Evolutionary conservation across 345 rosid genomes (phyloP), one percentile per base, ranked within the genome.

Genomic region (Cardiospermum halicacabum): DNA sequence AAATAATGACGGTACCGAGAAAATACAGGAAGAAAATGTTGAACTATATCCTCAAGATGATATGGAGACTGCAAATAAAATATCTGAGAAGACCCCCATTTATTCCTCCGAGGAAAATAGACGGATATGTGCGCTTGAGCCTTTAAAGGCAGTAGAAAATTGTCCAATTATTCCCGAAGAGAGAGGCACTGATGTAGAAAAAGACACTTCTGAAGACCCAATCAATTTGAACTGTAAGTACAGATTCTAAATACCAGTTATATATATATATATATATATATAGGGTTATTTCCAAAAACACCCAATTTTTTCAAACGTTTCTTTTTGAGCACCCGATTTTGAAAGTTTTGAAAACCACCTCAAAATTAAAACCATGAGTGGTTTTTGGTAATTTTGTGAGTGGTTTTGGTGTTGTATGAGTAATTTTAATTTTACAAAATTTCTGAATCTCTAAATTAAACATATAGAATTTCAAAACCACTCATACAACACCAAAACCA

Each of bases 221-320:
- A 25, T 25, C 49, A 59, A 43, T 71, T 42, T 39, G 51, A 56
- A 48, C 45, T 48, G 75, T 54, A 11, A 66, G 55, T 18, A 42
- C 40, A 26, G 13, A 16, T 49, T 24, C 22, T 7, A 42, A 22
- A 11, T 53, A 39, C 36, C 50, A 40, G 22, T 4, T 24, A n/a
- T 24, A 10, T n/a, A n/a, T 18, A 32, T 58, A 16, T 34, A 21
- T 36, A 32, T 28, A 13, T 8, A n/a, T n/a, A n/a, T n/a, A n/a
- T n/a, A n/a, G n/a, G n/a, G n/a, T n/a, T n/a, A n/a, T n/a, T n/a
- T n/a, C n/a, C n/a, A n/a, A n/a, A n/a, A n/a, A n/a, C n/a, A n/a
- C n/a, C n/a, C n/a, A n/a, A n/a, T n/a, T n/a, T n/a, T n/a, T n/a
- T n/a, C n/a, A n/a, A n/a, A n/a, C n/a, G n/a, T n/a, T n/a, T n/a